Evolutionary conservation across 2,329 filamentous ascomycete genomes (phyloP), one percentile per base, ranked within the genome.

Genomic region (Talaromyces islandicus): DNA sequence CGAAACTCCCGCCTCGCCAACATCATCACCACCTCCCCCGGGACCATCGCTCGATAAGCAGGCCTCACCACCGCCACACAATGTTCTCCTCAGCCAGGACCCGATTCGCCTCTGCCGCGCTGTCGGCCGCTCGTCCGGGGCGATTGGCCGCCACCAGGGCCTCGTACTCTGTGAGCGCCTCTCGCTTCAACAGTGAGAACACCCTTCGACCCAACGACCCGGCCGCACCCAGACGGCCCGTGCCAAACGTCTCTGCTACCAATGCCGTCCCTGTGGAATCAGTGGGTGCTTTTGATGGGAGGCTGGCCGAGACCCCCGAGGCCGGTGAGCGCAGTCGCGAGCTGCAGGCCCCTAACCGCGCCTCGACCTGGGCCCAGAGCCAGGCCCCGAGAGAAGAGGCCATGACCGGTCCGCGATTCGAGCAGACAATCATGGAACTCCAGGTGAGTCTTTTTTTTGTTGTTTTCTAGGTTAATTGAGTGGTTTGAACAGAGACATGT

Each of bases 321-420:
- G 75, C 79, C 54, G 84, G 76, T 21, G 85, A 88, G 75, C 73
- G 80, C 62, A 77, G 80, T 69, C 80, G 85, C 64, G 77, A 83
- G 60, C 77, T 81, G 75, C 94, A 99, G 81, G 91, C 93, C 32
- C 94, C 94, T 24, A 99, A 99, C 81, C 86, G 92, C 64, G 78
- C 81, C 62, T 85, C 78, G 6, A 83, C 91, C 62, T 99, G 94
- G 94, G 91, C 91, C 63, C 80, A 85, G 71, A 96, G 86, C 79
- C 94, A 99, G 83, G 85, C 86, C 76, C 86, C 91, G 43, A 84
- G 93, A 69, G 83, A 85, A 58, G 78, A 86, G 75, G 94, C 92
- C 57, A 99, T 99, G 93, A 86, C 87, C 48, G 94, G 94, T 48
- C 94, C 94, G 65, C 83, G 93, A 68, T 99, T 99, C 71, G 94